A percentile compares a stretch with the other conserved stretches of the same genome.
phyloP scores from a whole-genome alignment of 768 basidiomycete species.

The Fistulinella prunicolor region DNA sequence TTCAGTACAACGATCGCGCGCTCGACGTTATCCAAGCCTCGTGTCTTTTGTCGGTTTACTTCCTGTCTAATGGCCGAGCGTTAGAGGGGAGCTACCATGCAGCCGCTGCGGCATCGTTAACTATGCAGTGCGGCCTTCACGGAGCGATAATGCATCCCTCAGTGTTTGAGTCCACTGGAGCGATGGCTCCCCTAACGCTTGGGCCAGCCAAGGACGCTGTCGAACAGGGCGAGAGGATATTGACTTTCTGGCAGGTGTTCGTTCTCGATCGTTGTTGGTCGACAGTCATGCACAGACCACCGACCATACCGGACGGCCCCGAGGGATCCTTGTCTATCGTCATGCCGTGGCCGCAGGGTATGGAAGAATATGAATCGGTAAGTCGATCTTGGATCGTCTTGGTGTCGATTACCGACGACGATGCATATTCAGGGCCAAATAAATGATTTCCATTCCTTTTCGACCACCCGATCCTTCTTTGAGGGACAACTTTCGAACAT shows the following conservation, averaged over 20 bases:
- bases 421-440: conserved; percentile 52
- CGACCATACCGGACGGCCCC: conserved; percentile 60
- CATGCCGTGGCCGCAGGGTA: conserved; percentile 74
- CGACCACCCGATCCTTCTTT: conserved; percentile 62
- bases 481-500: conserved; percentile 51
- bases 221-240: conserved; percentile 67
- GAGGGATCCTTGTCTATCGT: conserved; percentile 57
- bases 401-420: conserved; percentile 11
- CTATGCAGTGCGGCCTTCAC: conserved; percentile 72
- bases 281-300: conserved; percentile 64
- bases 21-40: conserved; percentile 76
- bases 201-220: conserved; percentile 57
- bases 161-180: conserved; percentile 35
- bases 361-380: conserved; percentile 71
- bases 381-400: conserved; percentile 24
- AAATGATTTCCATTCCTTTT: conserved; percentile 47
- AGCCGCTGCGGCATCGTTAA: conserved; percentile 68
- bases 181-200: conserved; percentile 41
- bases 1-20: conserved; percentile 51
- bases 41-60: conserved; percentile 72
- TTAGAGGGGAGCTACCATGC: conserved; percentile 79
- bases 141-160: conserved; percentile 34
- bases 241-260: conserved; percentile 83
- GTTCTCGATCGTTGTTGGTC: conserved; percentile 82
- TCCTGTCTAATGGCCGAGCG: conserved; percentile 70